phyloP scores from a whole-genome alignment of 441 rosid species.

The Brassica balearica region DNA sequence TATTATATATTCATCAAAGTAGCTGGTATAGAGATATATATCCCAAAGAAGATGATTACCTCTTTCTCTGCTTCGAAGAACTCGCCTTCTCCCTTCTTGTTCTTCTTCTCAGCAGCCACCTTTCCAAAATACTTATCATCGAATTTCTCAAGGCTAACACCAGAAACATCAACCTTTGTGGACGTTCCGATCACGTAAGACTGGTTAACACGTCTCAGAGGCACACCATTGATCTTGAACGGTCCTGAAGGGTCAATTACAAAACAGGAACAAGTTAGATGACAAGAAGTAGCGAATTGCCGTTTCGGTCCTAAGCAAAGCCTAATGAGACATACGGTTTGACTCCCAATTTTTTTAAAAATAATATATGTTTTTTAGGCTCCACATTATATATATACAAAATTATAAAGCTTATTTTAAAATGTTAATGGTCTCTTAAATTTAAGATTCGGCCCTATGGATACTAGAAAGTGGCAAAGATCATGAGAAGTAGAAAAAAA shows the following conservation, averaged over 20 bases:
- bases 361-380: background rate
- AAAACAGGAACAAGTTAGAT: background rate
- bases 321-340: no score
- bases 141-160: conserved; percentile 50
- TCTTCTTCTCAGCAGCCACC: conserved; percentile 52
- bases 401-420: background rate
- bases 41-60: conserved; percentile 30
- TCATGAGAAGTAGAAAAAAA: background rate
- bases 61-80: conserved; percentile 63
- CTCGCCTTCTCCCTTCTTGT: conserved; percentile 57
- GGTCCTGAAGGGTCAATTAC: conserved; percentile 55
- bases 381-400: background rate
- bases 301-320: no score
- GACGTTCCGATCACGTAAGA: conserved; percentile 81
- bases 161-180: conserved; percentile 72
- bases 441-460: background rate
- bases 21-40: background rate
- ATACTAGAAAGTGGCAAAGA: background rate
- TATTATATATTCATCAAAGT: background rate
- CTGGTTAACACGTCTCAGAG: conserved; percentile 83
- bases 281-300: background rate
- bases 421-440: background rate
- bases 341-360: no score
- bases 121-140: conserved; percentile 60
- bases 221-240: conserved; percentile 88